Evolutionary conservation across 1,139 yeast genomes (phyloP), one percentile per base, ranked within the genome.

Genomic region (Geotrichum carabidarum): DNA sequence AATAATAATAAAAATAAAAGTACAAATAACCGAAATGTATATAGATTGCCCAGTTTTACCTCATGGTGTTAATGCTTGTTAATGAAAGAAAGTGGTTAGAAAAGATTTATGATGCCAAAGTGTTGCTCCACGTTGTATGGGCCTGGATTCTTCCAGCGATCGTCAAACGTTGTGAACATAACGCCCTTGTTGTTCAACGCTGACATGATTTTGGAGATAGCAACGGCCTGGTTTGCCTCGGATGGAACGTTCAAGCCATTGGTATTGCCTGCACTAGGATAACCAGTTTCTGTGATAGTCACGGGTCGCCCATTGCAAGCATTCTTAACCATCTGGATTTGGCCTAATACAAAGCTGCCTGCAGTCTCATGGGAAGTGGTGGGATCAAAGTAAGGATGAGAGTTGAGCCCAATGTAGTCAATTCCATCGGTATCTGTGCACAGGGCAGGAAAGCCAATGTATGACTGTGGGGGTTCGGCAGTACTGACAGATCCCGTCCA

Each of bases 61-160:
- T 22, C 27, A 22, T 22, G 27, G 27, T 22, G 27, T 22, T 22
- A 22, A 22, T 22, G 27, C 27, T 22, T 22, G 27, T 22, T 22
- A 22, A 22, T 22, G 27, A 22, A 22, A 22, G 27, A 22, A 22
- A 22, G 27, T 22, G 27, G 4, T 32, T 48, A 50, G n/a, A 44
- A 50, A 32, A 17, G 45, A 44, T 36, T 50, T 44, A 50, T 44
- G 22, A 51, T 57, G 63, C 97, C 97, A 64, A 90, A 90, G 56
- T 81, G 81, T 72, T 88, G 96, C 72, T 90, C 97, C 65, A 90
- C 83, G 60, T 84, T 85, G 69, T 86, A 83, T 2, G 79, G 78
- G 56, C 97, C 97, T 32, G 96, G 91, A n/a, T 69, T 65, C 70
- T 90, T 90, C 97, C 97, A 90, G 71, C 71, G 76, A 68, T 90